Conservation (phyloP, 176 grass and related monocot species). For the Phoenix dactylifera region DNA sequence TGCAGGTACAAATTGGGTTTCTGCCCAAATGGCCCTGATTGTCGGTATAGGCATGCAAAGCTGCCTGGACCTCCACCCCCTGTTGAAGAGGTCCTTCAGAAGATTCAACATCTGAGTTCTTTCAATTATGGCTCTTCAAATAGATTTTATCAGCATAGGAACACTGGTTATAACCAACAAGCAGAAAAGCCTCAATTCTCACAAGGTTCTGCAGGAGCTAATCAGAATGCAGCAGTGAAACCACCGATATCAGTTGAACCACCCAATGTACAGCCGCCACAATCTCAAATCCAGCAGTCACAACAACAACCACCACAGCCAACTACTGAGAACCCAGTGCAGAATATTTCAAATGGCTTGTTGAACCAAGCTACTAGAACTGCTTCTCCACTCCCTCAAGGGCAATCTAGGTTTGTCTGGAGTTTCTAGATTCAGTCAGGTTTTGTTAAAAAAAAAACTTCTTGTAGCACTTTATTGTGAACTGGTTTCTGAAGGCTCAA, state of each 20-base stretch:
- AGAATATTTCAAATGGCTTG: conserved; percentile 52
- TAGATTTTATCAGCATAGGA: conserved; percentile 56
- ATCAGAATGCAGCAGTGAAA: conserved; percentile 40
- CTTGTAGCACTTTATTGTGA: conserved; percentile 18
- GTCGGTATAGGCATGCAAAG: conserved; percentile 78
- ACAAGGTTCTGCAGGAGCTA: conserved; percentile 41
- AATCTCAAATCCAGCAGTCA: conserved; percentile 42
- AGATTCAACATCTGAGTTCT: conserved; percentile 54
- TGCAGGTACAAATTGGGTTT: conserved; percentile 97
- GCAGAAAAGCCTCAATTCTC: conserved; percentile 49
- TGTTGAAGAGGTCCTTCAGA: conserved; percentile 84
- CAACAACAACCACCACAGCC: conserved; percentile 34
- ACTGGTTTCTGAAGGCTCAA: conserved; percentile 3
- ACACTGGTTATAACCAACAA: conserved; percentile 57
- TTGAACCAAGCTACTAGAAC: conserved; percentile 49
- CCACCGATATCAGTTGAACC: conserved; percentile 24
- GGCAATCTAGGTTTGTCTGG: conserved; percentile 98
- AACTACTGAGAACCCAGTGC: conserved; percentile 35
- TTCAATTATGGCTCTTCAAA: conserved; percentile 37
- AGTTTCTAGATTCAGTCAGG: conserved; percentile 69
- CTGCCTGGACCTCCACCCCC: conserved; percentile 51
- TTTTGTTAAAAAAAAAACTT: conserved; percentile 25
- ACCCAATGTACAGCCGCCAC: conserved; percentile 37
- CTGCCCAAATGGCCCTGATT: conserved; percentile 85
- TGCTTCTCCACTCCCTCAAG: conserved; percentile 84